A percentile compares a stretch with the other conserved stretches of the same genome.
phyloP scores from a whole-genome alignment of 441 rosid genomes.

The Euphorbia schlechtendalii region DNA sequence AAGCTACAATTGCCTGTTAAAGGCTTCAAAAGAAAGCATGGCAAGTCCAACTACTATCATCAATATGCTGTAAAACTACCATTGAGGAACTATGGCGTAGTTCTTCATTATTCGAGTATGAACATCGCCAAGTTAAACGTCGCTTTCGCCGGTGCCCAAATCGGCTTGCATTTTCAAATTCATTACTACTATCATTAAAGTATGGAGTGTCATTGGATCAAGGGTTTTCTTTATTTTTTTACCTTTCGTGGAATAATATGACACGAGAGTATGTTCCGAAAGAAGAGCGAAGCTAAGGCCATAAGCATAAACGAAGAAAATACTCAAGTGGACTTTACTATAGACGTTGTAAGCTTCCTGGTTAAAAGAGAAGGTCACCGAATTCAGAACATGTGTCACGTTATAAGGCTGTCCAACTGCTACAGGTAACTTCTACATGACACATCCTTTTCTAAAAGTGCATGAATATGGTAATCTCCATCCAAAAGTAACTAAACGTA shows the following conservation, averaged over 20 bases:
- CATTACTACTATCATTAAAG: no score
- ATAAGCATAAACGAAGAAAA: constrained; percentile 28
- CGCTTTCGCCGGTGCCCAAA: constrained; percentile 34
- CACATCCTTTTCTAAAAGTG: no score
- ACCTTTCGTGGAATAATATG: constrained; percentile 40
- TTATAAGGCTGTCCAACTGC: constrained; percentile 22
- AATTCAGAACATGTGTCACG: constrained; percentile 19
- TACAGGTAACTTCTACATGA: no score
- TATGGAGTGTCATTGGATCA: no score
- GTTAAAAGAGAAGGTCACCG: constrained; percentile 23
- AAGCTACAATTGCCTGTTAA: constrained; percentile 35
- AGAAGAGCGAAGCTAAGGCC: constrained; percentile 37
- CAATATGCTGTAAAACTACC: constrained; percentile 17
- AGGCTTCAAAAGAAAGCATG: constrained; percentile 37
- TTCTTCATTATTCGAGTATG: constrained; percentile 22
- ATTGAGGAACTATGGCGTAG: constrained; percentile 11
- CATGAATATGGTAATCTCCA: no score
- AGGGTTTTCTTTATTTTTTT: no score
- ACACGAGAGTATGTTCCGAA: constrained; percentile 40
- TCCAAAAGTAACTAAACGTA: no score
- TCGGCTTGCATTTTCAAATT: constrained; percentile 17
- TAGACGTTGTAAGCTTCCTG: constrained; percentile 28
- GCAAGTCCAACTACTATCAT: constrained; percentile 21
- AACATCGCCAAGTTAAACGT: constrained; percentile 22
- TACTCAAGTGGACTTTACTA: constrained; percentile 32